These are phyloP conservation scores for Cryptomeria japonica DNA, from an alignment of 75 land plant species.

Conservation along the genomic window DNA sequence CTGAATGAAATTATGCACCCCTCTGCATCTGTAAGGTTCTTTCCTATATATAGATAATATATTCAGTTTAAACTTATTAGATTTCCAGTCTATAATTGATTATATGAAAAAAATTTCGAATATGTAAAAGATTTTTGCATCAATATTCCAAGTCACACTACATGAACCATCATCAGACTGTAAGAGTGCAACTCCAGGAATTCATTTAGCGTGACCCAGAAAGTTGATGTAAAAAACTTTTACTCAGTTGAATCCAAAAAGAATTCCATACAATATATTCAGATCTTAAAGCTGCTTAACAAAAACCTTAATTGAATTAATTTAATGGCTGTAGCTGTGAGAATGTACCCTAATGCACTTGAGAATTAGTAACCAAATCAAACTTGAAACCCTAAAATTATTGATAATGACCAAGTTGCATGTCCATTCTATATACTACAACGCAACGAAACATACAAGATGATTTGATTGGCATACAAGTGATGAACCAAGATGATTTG, in stretches of 20 bases:
- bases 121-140: too few relatives aligned
- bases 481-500: not conserved
- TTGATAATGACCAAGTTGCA: not conserved
- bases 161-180: too few relatives aligned
- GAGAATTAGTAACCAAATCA: not conserved
- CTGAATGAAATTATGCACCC: not conserved
- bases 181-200: too few relatives aligned
- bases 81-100: too few relatives aligned
- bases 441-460: not conserved
- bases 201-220: too few relatives aligned
- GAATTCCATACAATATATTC: too few relatives aligned
- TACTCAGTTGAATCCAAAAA: too few relatives aligned
- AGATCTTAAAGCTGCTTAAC: not conserved
- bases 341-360: not conserved
- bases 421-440: not conserved
- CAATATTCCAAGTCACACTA: too few relatives aligned
- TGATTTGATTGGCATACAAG: not conserved
- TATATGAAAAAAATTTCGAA: too few relatives aligned
- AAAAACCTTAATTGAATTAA: not conserved
- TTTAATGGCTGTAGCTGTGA: not conserved
- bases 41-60: not conserved
- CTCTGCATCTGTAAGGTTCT: not conserved
- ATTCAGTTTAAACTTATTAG: too few relatives aligned
- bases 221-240: too few relatives aligned
- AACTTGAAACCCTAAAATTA: not conserved